These are phyloP conservation scores for Musa acuminata DNA, from an alignment of 176 grass and related monocot species.

Conservation along the genomic window DNA sequence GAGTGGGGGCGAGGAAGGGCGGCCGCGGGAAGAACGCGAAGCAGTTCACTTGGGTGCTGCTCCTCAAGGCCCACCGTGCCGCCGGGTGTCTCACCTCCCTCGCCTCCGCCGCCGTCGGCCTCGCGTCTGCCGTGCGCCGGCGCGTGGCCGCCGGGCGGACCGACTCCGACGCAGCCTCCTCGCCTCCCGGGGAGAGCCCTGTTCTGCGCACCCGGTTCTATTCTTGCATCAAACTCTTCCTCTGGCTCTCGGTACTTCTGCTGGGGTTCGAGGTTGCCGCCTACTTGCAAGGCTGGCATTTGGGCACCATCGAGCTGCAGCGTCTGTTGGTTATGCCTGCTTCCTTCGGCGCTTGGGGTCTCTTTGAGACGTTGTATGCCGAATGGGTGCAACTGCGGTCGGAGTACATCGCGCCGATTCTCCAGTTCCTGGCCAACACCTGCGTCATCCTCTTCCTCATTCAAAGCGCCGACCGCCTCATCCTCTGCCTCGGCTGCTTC, in stretches of 20 bases:
- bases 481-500: conserved; percentile 68
- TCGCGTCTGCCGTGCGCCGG: conserved; percentile 44
- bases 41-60: conserved; percentile 80
- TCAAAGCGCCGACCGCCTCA: conserved; percentile 67
- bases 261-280: conserved; percentile 60
- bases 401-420: conserved; percentile 57
- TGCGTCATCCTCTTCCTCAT: conserved; percentile 77
- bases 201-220: conserved; percentile 40
- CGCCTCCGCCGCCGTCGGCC: conserved; percentile 36
- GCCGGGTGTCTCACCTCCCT: conserved; percentile 40
- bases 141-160: conserved; percentile 42
- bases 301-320: conserved; percentile 27
- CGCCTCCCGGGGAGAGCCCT: conserved; percentile 41
- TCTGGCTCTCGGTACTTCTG: conserved; percentile 42
- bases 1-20: conserved; percentile 27
- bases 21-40: conserved; percentile 60
- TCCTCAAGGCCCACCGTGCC: conserved; percentile 64
- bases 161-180: conserved; percentile 31
- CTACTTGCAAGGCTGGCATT: conserved; percentile 63
- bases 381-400: conserved; percentile 50
- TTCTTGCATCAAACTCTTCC: conserved; percentile 44
- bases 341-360: conserved; percentile 27
- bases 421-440: conserved; percentile 61
- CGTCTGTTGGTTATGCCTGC: neutral
- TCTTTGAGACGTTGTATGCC: conserved; percentile 44